phyloP scores from a whole-genome alignment of 108 stramenopile species.

The Cyclotella choctawhatcheeana region DNA sequence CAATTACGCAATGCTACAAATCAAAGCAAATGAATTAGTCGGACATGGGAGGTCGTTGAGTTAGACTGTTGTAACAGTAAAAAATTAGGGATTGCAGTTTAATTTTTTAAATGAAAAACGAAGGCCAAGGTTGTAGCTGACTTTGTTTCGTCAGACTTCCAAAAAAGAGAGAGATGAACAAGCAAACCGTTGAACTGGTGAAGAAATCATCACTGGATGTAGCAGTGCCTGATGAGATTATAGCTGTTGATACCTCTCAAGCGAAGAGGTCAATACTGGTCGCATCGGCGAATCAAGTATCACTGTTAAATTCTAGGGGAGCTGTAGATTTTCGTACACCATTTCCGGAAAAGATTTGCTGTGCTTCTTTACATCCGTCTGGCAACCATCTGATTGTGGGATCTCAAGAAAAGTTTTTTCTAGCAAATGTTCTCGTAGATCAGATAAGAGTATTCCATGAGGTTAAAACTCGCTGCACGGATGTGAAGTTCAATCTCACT shows the following conservation, averaged over 20 bases:
- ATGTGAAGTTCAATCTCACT: background rate
- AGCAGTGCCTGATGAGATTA: background rate
- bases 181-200: background rate
- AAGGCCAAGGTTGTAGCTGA: too few species aligned
- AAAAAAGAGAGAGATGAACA: too few species aligned
- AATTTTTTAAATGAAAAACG: too few species aligned
- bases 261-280: background rate
- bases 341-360: slow-evolving; percentile 1
- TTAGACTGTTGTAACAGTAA: too few species aligned
- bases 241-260: background rate
- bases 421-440: background rate
- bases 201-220: background rate
- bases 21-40: too few species aligned
- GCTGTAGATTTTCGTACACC: background rate
- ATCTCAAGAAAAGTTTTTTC: background rate
- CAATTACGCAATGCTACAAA: too few species aligned
- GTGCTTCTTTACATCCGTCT: background rate
- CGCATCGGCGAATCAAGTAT: background rate
- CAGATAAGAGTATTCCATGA: background rate
- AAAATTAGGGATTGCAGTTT: too few species aligned
- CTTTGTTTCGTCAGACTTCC: too few species aligned
- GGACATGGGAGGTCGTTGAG: too few species aligned
- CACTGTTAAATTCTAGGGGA: background rate
- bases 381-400: background rate
- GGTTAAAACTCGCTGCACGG: background rate